Evolutionary conservation across 176 grass and related monocot species (phyloP), one percentile per base, ranked within the genome.

Genomic region (Echinochloa phyllopogon): DNA sequence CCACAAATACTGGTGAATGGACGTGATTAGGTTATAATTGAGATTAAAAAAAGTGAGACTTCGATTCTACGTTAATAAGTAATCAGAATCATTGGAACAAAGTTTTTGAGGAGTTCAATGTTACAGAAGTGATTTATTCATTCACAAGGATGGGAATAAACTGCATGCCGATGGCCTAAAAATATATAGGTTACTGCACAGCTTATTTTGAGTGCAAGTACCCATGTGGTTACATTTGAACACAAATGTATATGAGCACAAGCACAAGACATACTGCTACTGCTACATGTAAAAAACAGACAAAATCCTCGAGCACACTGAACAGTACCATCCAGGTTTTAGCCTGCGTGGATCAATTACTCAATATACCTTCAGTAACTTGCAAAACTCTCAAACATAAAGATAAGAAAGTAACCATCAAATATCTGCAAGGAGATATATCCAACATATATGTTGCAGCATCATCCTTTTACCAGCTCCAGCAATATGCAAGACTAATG

Each of bases 21-120:
- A 55, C 47, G 60, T 65, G 51, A 8, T 48, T 37, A 45, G 20
- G 8, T 50, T 37, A 20, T 25, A 55, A 75, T 44, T 14, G 16
- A 66, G 47, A 57, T 64, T 64, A 75, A 27, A 9, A 82, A 20
- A 9, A 82, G 27, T 24, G 65, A 76, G 1, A 56, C 17, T 43
- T 38, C 5, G 10, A 64, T 44, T 79, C 1, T 53, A 37, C 51
- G 77, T 65, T 20, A 68, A 77, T 83, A 88, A 40, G 39, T 78
- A 77, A 77, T 78, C 24, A 83, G 44, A 38, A 36, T 2, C 8
- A 65, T 81, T 44, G 55, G 37, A 88, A 55, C 29, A 10, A 62
- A 78, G 36, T 72, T 56, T 23, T 64, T 45, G 78, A 29, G n/a
- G 20, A 51, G 10, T 33, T 47, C 25, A 42, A 77, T 59, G 53